Base-by-base conservation (phyloP, 306 rosid species). In the Psophocarpus tetragonolobus region DNA sequence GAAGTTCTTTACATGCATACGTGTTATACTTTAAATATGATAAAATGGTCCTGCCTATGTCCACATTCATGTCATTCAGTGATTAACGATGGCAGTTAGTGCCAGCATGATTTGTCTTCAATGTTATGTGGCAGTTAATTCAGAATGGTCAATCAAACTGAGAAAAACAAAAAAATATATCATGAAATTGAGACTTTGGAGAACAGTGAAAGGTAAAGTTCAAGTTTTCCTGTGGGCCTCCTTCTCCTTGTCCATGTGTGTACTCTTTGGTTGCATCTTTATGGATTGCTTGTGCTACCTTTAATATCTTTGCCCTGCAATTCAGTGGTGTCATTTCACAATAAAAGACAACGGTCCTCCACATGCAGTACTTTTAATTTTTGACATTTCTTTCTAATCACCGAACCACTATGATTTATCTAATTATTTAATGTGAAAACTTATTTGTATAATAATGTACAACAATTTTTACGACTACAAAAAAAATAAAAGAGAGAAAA, bases 251-350 rank as follows among this genome's bases (percentile, higher is more conserved):
- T 77, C 73, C 67, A 73, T 26, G 67, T 60, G 27, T 38, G 74
- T 64, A 75, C 84, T 29, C 18, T 70, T 71, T 71, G 76, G 51
- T 45, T 33, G 69, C 41, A 41, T 71, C 71, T 81, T 74, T 73
- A 68, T 85, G 83, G 64, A 77, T 77, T 81, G 26, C 71, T 75
- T 62, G 10, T 74, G 64, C 35, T 18, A 4, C 51, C 23, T 81
- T 70, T 69, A 35, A 35, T 32, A 20, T 47, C 32, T 48, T 74
- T 82, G 84, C 78, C 75, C 86, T 78, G 24, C 80, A 21, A 66
- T 33, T 64, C 77, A 67, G 84, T 80, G 78, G 75, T 71, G 82
- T 82, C 87, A 75, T 76, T 85, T 80, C 84, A 15, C 17, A 41
- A 75, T 39, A 65, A 64, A 82, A 57, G 80, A 76, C 77, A 66